Percentiles rank a stretch among this genome's conserved stretches.
phyloP scores from a whole-genome alignment of 176 grass and related monocot species.

The Ensete ventricosum region DNA sequence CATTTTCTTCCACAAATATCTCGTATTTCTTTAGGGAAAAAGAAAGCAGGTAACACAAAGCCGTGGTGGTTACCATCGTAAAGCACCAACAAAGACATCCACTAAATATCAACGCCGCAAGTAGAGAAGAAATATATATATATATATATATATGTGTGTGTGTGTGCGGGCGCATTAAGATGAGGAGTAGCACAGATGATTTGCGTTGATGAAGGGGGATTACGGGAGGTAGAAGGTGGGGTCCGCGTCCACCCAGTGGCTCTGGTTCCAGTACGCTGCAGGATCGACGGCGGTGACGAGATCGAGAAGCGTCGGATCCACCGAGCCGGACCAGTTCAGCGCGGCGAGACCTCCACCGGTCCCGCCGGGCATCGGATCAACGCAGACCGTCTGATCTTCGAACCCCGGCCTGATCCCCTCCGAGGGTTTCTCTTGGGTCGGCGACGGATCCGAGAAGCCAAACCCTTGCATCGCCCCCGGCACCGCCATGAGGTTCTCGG shows the following conservation, averaged over 20 bases:
- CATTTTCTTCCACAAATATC: no score
- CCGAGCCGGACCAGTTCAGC: slow-evolving; percentile 16
- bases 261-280: slow-evolving; percentile 29
- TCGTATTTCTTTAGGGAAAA: no score
- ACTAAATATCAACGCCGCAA: neutral
- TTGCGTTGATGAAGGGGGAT: neutral
- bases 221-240: slow-evolving; percentile 29
- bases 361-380: slow-evolving; percentile 1
- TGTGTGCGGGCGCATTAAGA: no score
- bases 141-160: slow-evolving; percentile 4
- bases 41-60: no score
- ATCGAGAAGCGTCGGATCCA: slow-evolving; percentile 27
- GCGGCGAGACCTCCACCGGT: slow-evolving; percentile 3
- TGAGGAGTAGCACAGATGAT: neutral
- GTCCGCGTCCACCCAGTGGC: slow-evolving; percentile 25
- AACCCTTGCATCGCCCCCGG: neutral
- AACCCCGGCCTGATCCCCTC: neutral
- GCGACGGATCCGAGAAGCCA: slow-evolving; percentile 12
- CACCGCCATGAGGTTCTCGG: neutral
- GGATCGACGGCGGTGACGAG: slow-evolving; percentile 16
- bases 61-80: no score
- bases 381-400: slow-evolving; percentile 10
- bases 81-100: no score
- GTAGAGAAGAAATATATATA: neutral
- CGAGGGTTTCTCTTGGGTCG: neutral